These are phyloP conservation scores for Colletotrichum chlorophyti DNA, from an alignment of 2,329 filamentous ascomycete genomes.

Conservation along the genomic window DNA sequence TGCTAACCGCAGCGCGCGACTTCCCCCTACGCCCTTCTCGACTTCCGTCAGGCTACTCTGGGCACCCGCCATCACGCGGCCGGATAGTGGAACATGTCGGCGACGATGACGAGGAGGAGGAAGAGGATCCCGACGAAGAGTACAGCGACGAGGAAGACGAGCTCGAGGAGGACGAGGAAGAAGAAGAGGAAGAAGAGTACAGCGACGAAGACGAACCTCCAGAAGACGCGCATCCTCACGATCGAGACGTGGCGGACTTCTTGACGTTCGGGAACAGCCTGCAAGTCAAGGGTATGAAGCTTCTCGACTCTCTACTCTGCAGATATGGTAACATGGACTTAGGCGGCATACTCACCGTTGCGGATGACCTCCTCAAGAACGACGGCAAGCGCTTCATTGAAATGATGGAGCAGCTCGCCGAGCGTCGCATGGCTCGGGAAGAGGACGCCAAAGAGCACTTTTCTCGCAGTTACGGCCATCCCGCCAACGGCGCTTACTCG, in stretches of 20 bases:
- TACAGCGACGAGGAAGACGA: constrained; percentile 62
- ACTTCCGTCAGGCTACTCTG: constrained; percentile 63
- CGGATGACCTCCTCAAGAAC: constrained; percentile 97
- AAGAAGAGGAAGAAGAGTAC: constrained; percentile 57
- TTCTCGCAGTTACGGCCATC: constrained; percentile 63
- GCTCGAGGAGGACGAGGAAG: constrained; percentile 56
- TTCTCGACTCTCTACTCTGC: constrained; percentile 50
- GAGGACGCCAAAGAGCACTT: constrained; percentile 80
- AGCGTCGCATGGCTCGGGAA: constrained; percentile 95
- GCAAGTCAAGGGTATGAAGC: constrained; percentile 80
- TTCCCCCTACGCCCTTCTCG: constrained; percentile 66
- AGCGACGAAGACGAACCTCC: constrained; percentile 71
- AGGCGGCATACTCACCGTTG: constrained; percentile 98
- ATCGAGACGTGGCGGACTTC: constrained; percentile 80
- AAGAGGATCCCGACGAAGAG: constrained; percentile 58
- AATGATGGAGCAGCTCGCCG: constrained; percentile 99
- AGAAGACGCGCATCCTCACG: constrained; percentile 72
- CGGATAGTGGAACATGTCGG: constrained; percentile 74
- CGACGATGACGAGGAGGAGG: constrained; percentile 61
- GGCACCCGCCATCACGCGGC: constrained; percentile 75
- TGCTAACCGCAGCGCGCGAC: constrained; percentile 72
- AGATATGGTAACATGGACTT: constrained; percentile 57
- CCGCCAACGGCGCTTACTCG: constrained; percentile 65
- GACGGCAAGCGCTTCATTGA: constrained; percentile 99
- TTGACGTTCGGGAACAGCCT: constrained; percentile 98